These are phyloP conservation scores for Tolypocladium ovalisporum DNA, from an alignment of 2,329 filamentous ascomycete species.

Conservation along the genomic window DNA sequence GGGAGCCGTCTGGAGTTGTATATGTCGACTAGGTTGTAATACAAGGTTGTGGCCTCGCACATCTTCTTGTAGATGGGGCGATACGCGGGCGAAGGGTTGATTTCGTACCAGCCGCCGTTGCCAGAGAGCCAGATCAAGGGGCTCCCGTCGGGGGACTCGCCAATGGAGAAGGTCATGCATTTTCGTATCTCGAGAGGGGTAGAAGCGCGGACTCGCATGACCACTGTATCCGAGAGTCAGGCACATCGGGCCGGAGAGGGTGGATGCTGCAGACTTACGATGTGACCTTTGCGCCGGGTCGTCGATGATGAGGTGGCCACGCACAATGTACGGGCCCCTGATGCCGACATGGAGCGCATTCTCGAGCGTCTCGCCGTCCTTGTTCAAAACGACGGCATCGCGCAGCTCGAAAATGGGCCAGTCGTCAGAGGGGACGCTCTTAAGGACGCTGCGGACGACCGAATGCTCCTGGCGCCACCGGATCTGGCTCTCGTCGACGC, in stretches of 20 bases:
- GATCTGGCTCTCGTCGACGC: constrained; percentile 24
- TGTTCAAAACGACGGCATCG: constrained; percentile 48
- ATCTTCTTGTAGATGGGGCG: constrained; percentile 45
- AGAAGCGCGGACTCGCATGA: constrained; percentile 18
- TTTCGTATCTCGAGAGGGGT: constrained; percentile 42
- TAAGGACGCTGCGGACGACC: constrained; percentile 17
- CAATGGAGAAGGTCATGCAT: constrained; percentile 40
- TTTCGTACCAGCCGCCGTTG: constrained; percentile 56
- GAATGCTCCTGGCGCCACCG: constrained; percentile 23
- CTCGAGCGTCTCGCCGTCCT: constrained; percentile 40
- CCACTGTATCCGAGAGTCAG: constrained; percentile 12
- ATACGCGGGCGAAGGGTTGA: constrained; percentile 49
- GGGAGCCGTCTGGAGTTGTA: constrained; percentile 28
- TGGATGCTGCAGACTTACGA: constrained; percentile 20
- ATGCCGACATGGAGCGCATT: constrained; percentile 51
- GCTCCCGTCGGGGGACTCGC: constrained; percentile 34
- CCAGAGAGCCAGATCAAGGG: constrained; percentile 51
- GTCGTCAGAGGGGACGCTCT: constrained; percentile 27
- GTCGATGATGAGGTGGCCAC: constrained; percentile 45
- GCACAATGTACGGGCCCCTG: constrained; percentile 49
- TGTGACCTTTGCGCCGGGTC: constrained; percentile 24
- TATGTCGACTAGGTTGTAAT: constrained; percentile 51
- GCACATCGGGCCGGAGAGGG: neutral
- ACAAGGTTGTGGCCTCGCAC: constrained; percentile 50
- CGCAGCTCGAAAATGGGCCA: constrained; percentile 53